These are phyloP conservation scores for Rhizoclosmatium globosum DNA, from an alignment of 192 early-diverging fungal species.

Conservation along the genomic window DNA sequence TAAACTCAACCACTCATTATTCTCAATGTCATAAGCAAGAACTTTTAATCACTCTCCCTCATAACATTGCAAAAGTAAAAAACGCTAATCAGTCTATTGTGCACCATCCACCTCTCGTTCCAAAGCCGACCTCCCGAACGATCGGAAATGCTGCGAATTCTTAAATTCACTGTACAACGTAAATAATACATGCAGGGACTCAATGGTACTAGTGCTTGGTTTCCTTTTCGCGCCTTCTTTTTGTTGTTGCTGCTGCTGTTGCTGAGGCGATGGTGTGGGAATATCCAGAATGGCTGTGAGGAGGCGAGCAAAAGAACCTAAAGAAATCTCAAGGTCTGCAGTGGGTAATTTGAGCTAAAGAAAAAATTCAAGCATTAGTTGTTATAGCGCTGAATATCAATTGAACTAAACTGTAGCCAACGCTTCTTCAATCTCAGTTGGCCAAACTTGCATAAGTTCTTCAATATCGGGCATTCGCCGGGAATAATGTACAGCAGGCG, in stretches of 20 bases:
- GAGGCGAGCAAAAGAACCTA: constrained; percentile 52
- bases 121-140: constrained; percentile 43
- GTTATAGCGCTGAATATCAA: background rate
- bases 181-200: constrained; percentile 62
- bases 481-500: constrained; percentile 46
- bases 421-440: constrained; percentile 58
- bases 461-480: constrained; percentile 68
- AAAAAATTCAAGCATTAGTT: background rate
- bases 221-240: constrained; percentile 33
- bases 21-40: too few species aligned
- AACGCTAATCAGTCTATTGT: background rate
- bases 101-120: constrained; percentile 27
- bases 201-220: constrained; percentile 45
- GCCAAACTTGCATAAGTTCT: constrained; percentile 69
- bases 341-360: constrained; percentile 49
- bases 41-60: too few species aligned
- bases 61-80: too few species aligned
- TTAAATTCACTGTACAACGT: constrained; percentile 67
- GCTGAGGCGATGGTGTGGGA: constrained; percentile 45
- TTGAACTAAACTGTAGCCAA: constrained; percentile 43
- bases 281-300: constrained; percentile 62
- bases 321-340: constrained; percentile 57
- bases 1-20: too few species aligned
- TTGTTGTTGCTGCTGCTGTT: constrained; percentile 27
- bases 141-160: constrained; percentile 67